Base-by-base conservation (phyloP, 78 protist genomes). In the Dictyostelium purpureum region DNA sequence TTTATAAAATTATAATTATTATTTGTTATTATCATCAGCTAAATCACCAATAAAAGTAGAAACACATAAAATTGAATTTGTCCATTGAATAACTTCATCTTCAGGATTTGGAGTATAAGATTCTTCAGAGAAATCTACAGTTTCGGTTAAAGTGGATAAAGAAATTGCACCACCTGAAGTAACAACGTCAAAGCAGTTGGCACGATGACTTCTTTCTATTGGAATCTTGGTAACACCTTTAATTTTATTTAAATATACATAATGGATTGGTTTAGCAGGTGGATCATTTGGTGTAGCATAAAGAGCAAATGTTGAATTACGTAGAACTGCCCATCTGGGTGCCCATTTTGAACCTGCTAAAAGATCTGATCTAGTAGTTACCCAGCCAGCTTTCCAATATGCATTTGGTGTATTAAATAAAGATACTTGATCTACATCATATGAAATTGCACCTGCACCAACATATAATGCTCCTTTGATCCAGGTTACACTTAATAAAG, bases 371-470 rank as follows among this genome's bases (percentile, higher is more conserved):
- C 45, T 51, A 5, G 26, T 35, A 6, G 63, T 10, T 24, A 83
- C 33, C 90, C 90, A 83, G 31, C 90, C 90, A 1, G 74, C 74
- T 43, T 56, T 67, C 90, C 90, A 83, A 24, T 31, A 70, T 14
- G 63, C 19, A 11, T 83, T 77, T n/a, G n/a, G n/a, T n/a, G n/a
- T n/a, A n/a, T n/a, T n/a, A n/a, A n/a, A n/a, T n/a, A n/a, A n/a
- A n/a, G n/a, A n/a, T 3, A 67, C 73, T 28, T 19, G n/a, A 43
- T 83, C 80, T 6, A 80, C 80, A 21, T 83, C 90, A 43, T 83
- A 83, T 1, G 57, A 24, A 1, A 83, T 51, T 4, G 90, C 90
- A 38, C 90, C 90, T 0, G 90, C 90, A 42, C 74, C 90, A 4
- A 73, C 67, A 43, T 83, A 83, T 3, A 83, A 14, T 0, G 80